phyloP scores from a whole-genome alignment of 140 eudicot species.

The Flaveria floridana region DNA sequence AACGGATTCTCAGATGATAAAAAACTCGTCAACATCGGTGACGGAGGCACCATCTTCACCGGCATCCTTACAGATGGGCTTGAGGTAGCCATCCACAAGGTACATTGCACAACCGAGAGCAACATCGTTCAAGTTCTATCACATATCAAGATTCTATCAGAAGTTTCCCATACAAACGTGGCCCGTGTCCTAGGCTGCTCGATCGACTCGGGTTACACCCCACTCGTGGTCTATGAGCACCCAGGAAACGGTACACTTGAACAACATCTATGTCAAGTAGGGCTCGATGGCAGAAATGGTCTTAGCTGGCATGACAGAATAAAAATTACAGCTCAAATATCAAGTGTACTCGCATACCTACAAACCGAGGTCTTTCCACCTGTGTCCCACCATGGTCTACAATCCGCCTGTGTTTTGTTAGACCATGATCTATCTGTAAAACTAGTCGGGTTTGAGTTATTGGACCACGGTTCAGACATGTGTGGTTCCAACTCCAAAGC shows the following conservation, averaged over 20 bases:
- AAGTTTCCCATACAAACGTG: conserved; percentile 59
- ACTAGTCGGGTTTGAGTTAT: conserved; percentile 59
- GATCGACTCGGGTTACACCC: conserved; percentile 59
- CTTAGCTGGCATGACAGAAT: conserved; percentile 70
- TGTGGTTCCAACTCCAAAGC: conserved; percentile 1
- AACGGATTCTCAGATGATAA: conserved; percentile 55
- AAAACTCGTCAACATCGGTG: conserved; percentile 45
- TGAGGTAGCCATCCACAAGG: conserved; percentile 58
- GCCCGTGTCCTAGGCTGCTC: conserved; percentile 82
- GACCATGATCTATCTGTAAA: conserved; percentile 56
- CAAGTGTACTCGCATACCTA: conserved; percentile 65
- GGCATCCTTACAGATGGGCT: conserved; percentile 61
- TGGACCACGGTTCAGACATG: conserved; percentile 19
- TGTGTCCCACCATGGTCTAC: conserved; percentile 59
- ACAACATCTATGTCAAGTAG: conserved; percentile 40
- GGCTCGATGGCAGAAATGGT: conserved; percentile 35
- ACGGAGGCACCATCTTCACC: conserved; percentile 42
- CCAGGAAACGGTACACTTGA: conserved; percentile 69
- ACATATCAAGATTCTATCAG: conserved; percentile 55
- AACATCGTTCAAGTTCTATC: conserved; percentile 58
- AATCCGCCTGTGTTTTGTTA: conserved; percentile 52
- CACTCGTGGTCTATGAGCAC: conserved; percentile 62
- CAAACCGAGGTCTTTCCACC: conserved; percentile 74
- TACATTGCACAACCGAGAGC: conserved; percentile 54
- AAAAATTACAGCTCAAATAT: conserved; percentile 57